Evolutionary conservation across 176 grass and related monocot genomes (phyloP).

Genomic region (Cocos nucifera): DNA sequence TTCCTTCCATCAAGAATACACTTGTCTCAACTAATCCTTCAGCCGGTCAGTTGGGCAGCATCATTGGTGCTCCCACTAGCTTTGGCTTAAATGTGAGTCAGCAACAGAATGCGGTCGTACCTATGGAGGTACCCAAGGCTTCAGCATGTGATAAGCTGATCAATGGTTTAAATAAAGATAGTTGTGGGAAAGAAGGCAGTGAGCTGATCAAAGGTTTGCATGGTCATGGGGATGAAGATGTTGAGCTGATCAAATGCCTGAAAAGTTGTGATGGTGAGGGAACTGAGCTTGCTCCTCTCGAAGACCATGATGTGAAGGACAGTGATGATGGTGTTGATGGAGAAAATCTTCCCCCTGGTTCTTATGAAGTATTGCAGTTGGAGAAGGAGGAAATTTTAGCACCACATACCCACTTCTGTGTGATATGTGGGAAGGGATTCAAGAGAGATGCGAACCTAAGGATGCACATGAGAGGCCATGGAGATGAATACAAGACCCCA

Average conservation of each 20-base stretch:
- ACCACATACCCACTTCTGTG: conserved; percentile 83
- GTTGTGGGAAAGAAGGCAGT: too few relatives aligned
- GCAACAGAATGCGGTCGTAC: conserved; percentile 19
- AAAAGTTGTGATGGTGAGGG: conserved; percentile 34
- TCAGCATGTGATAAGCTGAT: conserved; percentile 51
- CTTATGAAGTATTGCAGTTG: conserved; percentile 74
- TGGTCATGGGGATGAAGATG: conserved; percentile 26
- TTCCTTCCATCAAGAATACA: conserved; percentile 74
- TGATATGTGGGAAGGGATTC: conserved; percentile 91
- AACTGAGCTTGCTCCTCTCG: conserved; percentile 33
- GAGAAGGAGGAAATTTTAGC: conserved; percentile 93
- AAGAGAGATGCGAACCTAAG: conserved; percentile 90
- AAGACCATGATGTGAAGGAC: conserved; percentile 79
- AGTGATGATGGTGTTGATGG: conserved; percentile 77
- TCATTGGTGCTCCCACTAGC: conserved; percentile 31
- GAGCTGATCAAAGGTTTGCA: too few relatives aligned
- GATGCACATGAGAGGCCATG: conserved; percentile 97
- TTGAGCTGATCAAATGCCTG: conserved; percentile 46
- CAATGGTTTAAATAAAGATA: conserved; percentile 20
- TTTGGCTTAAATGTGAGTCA: conserved; percentile 34
- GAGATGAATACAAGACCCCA: conserved; percentile 80
- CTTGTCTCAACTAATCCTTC: conserved; percentile 55
- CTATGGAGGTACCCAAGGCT: conserved; percentile 30
- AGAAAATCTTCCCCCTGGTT: conserved; percentile 75
- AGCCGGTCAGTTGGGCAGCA: conserved; percentile 36